These are phyloP conservation scores for Vickermania ingenoplastis DNA, from an alignment of 208 protist genomes.

Conservation along the genomic window DNA sequence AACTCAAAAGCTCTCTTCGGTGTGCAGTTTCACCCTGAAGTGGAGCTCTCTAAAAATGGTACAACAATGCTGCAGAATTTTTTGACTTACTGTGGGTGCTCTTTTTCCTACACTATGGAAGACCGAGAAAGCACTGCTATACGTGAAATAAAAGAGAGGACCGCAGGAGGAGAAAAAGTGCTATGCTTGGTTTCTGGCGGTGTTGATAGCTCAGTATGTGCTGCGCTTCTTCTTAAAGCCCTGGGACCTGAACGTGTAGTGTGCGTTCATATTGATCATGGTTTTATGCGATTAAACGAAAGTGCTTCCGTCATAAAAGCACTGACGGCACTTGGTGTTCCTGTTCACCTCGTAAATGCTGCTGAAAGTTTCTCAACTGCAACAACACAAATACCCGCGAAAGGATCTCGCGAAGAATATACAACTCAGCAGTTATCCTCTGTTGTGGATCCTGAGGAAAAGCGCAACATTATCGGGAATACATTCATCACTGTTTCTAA, in stretches of 20 bases:
- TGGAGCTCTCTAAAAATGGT: conserved; percentile 93
- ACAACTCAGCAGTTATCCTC: conserved; percentile 50
- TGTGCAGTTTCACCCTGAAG: conserved; percentile 98
- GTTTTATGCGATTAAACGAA: conserved; percentile 96
- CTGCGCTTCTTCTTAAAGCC: conserved; percentile 92
- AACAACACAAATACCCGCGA: conserved; percentile 58
- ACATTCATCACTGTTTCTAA: conserved; percentile 95
- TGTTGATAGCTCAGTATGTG: conserved; percentile 97
- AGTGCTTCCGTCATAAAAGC: conserved; percentile 73
- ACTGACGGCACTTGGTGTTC: conserved; percentile 60
- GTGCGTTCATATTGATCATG: conserved; percentile 98
- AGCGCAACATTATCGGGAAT: conserved; percentile 98
- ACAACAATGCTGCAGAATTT: conserved; percentile 94
- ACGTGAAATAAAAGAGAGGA: conserved; percentile 78
- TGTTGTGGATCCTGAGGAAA: conserved; percentile 83
- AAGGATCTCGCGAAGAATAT: conserved; percentile 39
- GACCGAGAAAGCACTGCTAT: conserved; percentile 86
- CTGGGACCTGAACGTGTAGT: conserved; percentile 90
- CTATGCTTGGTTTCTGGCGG: conserved; percentile 96
- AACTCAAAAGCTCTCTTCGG: conserved; percentile 61
- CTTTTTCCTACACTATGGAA: conserved; percentile 74
- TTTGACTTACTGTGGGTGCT: conserved; percentile 69
- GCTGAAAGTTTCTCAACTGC: conserved; percentile 66
- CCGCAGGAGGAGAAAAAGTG: conserved; percentile 82
- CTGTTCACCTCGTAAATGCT: conserved; percentile 64